Evolutionary conservation across 805 yeast genomes (phyloP), one percentile per base, ranked within the genome.

Genomic region (Tetrapisispora fleetii): DNA sequence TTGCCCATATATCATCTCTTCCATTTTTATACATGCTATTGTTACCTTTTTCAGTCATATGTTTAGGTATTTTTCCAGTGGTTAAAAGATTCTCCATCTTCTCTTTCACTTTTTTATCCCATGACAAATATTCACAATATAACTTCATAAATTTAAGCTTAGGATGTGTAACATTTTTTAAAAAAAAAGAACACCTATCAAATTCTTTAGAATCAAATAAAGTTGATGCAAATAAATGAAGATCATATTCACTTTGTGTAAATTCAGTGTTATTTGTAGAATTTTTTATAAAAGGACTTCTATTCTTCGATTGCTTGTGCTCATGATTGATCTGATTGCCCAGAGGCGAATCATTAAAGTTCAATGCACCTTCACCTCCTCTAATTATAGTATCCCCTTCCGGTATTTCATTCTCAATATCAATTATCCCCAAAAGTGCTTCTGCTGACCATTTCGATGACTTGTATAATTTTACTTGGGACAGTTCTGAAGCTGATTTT

Each of bases 401-500:
- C 2, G 42, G n/a, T 3, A 36, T 11, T 6, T 18, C 35, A 18
- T 19, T 14, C 4, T 19, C 38, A 27, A 47, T 4, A 3, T 54
- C 59, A 14, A 47, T 52, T 52, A 85, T 66, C 0, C 91, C 95
- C 56, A 74, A 75, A 19, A 84, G 68, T 1, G 95, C 95, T 58
- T 88, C 96, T 2, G 87, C 81, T 1, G 81, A 73, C 95, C 95
- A 89, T 68, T 86, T 86, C 3, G 95, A 79, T 0, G 89, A 81
- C 46, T 79, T 80, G 57, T 74, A 73, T 13, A 88, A 70, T 50
- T 84, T 79, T 51, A 86, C 68, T 33, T 77, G 75, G 1, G 78
- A 63, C 18, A 87, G 68, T 4, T 70, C 68, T 24, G 54, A 52
- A 4, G 73, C 67, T 2, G 84, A 74, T 38, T 60, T 63, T 21